A percentile compares a stretch with the other conserved stretches of the same genome.
phyloP scores from a whole-genome alignment of 768 basidiomycete species.

The Hemileccinum rubropunctum region DNA sequence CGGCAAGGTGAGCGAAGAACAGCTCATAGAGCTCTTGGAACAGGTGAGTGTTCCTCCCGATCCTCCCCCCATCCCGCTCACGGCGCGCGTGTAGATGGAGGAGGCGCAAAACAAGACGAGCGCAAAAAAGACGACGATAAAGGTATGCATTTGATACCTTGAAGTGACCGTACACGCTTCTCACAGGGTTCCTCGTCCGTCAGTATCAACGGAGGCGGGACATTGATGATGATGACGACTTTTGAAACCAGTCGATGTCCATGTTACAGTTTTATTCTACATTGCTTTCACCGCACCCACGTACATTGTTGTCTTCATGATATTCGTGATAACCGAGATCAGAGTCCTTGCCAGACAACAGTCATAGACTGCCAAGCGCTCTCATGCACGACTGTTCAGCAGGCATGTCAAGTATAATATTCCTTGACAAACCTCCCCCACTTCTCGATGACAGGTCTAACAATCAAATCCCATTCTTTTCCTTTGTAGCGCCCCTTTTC shows the following conservation, averaged over 20 bases:
- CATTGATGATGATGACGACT: slow-evolving; percentile 65
- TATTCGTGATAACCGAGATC: background rate
- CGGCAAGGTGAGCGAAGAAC: slow-evolving; percentile 71
- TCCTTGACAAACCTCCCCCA: slow-evolving; percentile 67
- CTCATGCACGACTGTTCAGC: background rate
- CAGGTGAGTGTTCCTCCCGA: slow-evolving; percentile 50
- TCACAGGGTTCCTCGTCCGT: slow-evolving; percentile 1
- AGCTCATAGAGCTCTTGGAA: slow-evolving; percentile 82
- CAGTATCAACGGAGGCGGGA: slow-evolving; percentile 68
- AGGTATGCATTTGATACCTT: slow-evolving; percentile 35
- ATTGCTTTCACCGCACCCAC: background rate
- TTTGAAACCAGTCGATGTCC: slow-evolving; percentile 15
- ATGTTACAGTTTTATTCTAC: background rate
- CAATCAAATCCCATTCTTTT: slow-evolving; percentile 71
- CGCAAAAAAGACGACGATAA: slow-evolving; percentile 57
- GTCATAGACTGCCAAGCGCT: background rate
- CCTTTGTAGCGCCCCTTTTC: slow-evolving; percentile 51
- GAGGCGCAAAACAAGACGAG: slow-evolving; percentile 47
- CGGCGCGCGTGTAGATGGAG: slow-evolving; percentile 44
- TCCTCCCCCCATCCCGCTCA: slow-evolving; percentile 16
- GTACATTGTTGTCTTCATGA: slow-evolving; percentile 1
- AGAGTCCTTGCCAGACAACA: background rate
- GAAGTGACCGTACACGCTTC: background rate
- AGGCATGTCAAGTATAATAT: slow-evolving; percentile 25
- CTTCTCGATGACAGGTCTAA: slow-evolving; percentile 71